phyloP scores from a whole-genome alignment of 192 early-diverging fungal genomes.

The Gigaspora rosea region DNA sequence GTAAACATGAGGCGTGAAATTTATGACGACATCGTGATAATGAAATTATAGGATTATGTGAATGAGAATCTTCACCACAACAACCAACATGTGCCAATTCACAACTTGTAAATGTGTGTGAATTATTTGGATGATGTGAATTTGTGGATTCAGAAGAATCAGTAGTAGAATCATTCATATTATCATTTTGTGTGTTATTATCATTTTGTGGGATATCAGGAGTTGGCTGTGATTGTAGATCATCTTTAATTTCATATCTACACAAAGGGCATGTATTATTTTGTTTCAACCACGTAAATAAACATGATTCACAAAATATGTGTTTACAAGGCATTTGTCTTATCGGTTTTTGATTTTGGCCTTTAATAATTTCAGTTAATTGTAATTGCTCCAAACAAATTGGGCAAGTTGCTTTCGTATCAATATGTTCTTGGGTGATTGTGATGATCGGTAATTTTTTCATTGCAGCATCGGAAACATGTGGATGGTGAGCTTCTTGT shows the following conservation, averaged over 20 bases:
- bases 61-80: conserved; percentile 17
- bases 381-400: conserved; percentile 21
- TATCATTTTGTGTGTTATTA: neutral
- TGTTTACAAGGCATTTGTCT: conserved; percentile 27
- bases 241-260: conserved; percentile 15
- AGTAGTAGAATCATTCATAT: neutral
- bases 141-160: neutral
- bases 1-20: conserved; percentile 28
- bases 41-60: conserved; percentile 3
- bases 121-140: neutral
- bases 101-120: neutral
- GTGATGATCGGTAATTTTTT: conserved; percentile 27
- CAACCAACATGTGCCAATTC: conserved; percentile 11
- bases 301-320: conserved; percentile 29
- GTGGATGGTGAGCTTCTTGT: neutral
- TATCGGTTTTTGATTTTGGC: neutral
- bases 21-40: conserved; percentile 29
- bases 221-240: neutral
- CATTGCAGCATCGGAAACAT: conserved; percentile 15
- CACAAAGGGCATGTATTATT: conserved; percentile 33
- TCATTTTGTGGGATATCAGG: no score
- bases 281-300: conserved; percentile 31
- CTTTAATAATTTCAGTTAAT: neutral
- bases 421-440: conserved; percentile 22
- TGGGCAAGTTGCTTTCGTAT: conserved; percentile 22